A percentile compares a stretch with the other conserved stretches of the same genome.
phyloP scores from a whole-genome alignment of 2,329 filamentous ascomycete genomes.

The Thelonectria discophora region DNA sequence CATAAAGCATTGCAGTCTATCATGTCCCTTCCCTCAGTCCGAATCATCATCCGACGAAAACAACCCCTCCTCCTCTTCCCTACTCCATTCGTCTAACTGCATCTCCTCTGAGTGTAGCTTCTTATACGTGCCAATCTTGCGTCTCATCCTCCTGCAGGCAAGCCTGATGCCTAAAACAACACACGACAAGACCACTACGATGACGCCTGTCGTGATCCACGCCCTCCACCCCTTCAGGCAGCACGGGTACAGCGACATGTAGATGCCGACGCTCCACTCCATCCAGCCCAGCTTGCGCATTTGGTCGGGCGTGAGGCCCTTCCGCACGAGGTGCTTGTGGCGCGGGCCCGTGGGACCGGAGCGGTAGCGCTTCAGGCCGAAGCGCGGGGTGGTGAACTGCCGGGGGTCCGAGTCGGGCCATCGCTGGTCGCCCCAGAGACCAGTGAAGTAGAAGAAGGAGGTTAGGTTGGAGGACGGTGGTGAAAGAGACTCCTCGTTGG shows the following conservation, averaged over 20 bases:
- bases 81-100: slow-evolving; percentile 49
- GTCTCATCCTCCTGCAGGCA: slow-evolving; percentile 18
- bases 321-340: slow-evolving; percentile 46
- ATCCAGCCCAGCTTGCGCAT: slow-evolving; percentile 36
- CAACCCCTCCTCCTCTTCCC: slow-evolving; percentile 35
- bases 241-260: slow-evolving; percentile 47
- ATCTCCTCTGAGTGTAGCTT: slow-evolving; percentile 39
- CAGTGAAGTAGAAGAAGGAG: slow-evolving; percentile 47
- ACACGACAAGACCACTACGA: slow-evolving; percentile 22
- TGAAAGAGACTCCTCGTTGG: slow-evolving; percentile 12
- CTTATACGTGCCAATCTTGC: slow-evolving; percentile 32
- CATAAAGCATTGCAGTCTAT: not conserved
- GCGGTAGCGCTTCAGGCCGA: slow-evolving; percentile 46
- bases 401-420: slow-evolving; percentile 46
- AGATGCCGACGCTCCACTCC: slow-evolving; percentile 41
- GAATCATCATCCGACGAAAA: slow-evolving; percentile 29
- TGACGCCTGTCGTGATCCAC: slow-evolving; percentile 39
- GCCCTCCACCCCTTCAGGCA: slow-evolving; percentile 47
- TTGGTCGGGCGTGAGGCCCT: slow-evolving; percentile 44
- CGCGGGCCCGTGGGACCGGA: slow-evolving; percentile 46
- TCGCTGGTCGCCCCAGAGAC: slow-evolving; percentile 46
- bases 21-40: slow-evolving; percentile 9
- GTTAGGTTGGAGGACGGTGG: slow-evolving; percentile 40
- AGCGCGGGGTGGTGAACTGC: slow-evolving; percentile 43
- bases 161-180: slow-evolving; percentile 25